Evolutionary conservation across 2,329 filamentous ascomycete genomes (phyloP), one percentile per base, ranked within the genome.

Genomic region (Trichoderma simmonsii): DNA sequence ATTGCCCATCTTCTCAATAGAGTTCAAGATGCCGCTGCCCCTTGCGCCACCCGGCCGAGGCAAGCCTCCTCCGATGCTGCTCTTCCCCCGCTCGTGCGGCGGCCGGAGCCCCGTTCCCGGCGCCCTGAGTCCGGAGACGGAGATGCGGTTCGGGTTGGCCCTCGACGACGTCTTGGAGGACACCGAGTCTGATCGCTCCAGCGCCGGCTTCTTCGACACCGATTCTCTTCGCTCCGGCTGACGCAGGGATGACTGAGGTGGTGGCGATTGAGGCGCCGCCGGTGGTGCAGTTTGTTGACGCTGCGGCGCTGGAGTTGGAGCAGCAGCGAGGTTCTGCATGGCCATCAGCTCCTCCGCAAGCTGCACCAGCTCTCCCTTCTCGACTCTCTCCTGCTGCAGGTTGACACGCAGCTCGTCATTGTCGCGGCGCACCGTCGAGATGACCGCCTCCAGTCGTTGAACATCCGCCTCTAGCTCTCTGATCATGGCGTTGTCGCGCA

Each of bases 1-100:
- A 76, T 86, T 90, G 11, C 93, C 93, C 94, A 97, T 97, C 82
- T 91, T 90, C 85, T 97, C 93, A 80, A 97, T 96, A 21, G 92
- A 94, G 76, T 87, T 92, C 91, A 97, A 91, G 78, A 96, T 92
- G 71, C 92, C 90, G 78, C 91, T 93, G 77, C 93, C 75, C 36
- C 81, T 75, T 74, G 68, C 59, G 24, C 81, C 75, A 74, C 85
- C 85, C 15, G 86, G 87, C 73, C 87, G 82, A 51, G 86, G 84
- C 68, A 88, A 77, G 9, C 83, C 85, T 48, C 82, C 82, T 51
- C 82, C 83, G 4, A 18, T 79, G 79, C 54, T 81, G 71, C 84
- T 85, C 79, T 82, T 84, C 59, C 82, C 83, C 68, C 85, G 79
- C 75, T 86, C 85, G 72, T 85, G 83, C 34, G 81, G 79, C 12